Percentiles rank a stretch among this genome's conserved stretches.
phyloP scores from a whole-genome alignment of 148 eudicot species.

The Heliamphora exappendiculata region DNA sequence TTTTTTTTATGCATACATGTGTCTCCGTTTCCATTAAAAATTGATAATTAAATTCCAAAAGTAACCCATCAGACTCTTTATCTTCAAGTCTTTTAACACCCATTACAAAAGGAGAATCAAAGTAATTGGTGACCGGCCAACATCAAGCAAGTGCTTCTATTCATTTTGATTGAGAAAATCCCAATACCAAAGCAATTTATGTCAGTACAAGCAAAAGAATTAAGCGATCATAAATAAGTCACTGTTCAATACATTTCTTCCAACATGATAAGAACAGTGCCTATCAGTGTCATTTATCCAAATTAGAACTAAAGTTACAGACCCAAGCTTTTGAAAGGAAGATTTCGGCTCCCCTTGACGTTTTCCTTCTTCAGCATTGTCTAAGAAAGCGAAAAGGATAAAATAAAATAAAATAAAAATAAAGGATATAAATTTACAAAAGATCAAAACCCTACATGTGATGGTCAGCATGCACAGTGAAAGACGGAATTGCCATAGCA shows the following conservation, averaged over 20 bases:
- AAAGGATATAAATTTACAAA: not conserved
- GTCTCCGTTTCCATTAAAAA: too few relatives aligned
- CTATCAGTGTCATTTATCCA: not conserved
- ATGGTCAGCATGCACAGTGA: constrained; percentile 57
- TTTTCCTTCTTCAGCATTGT: constrained; percentile 1
- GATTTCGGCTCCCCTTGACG: not conserved
- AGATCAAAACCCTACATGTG: not conserved
- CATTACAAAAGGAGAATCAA: too few relatives aligned
- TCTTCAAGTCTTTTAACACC: too few relatives aligned
- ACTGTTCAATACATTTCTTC: not conserved
- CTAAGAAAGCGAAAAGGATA: not conserved
- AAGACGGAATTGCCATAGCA: constrained; percentile 71
- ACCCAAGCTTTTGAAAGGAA: not conserved
- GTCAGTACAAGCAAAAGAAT: not conserved
- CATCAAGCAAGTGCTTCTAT: not conserved
- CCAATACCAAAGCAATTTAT: not conserved
- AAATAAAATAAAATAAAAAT: not conserved
- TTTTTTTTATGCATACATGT: too few relatives aligned
- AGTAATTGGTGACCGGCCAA: not conserved
- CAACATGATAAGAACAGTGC: not conserved
- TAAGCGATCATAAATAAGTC: not conserved
- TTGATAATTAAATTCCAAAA: too few relatives aligned
- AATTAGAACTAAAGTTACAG: not conserved
- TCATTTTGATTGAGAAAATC: not conserved
- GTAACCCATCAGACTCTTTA: too few relatives aligned